Evolutionary conservation across 441 rosid genomes (phyloP).

Genomic region (Arabidopsis hybrid): DNA sequence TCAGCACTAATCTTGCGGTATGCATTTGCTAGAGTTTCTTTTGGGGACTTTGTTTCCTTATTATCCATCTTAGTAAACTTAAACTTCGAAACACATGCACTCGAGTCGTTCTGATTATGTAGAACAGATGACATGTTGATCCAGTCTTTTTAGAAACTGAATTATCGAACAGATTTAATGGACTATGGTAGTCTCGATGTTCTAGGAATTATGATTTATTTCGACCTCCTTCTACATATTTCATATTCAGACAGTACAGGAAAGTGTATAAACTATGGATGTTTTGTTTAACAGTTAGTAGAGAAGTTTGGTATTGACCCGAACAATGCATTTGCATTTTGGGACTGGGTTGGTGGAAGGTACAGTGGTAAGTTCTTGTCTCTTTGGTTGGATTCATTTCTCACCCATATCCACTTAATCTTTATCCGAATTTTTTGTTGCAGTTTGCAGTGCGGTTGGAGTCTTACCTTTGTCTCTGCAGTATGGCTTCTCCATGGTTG

Average conservation of each 20-base stretch:
- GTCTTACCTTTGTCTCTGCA: slow-evolving; percentile 91
- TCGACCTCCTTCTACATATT: slow-evolving; percentile 4
- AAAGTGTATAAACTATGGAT: neutral
- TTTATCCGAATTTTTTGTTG: slow-evolving; percentile 40
- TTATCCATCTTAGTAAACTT: neutral
- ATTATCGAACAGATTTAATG: neutral
- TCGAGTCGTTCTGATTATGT: slow-evolving; percentile 4
- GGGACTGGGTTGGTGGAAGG: slow-evolving; percentile 99
- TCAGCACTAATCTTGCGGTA: slow-evolving; percentile 94
- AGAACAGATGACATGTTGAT: neutral
- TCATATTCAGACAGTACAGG: slow-evolving; percentile 7
- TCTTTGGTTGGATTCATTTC: slow-evolving; percentile 33
- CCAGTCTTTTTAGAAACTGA: neutral
- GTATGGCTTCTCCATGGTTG: slow-evolving; percentile 86
- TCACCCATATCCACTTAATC: slow-evolving; percentile 11
- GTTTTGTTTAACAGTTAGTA: slow-evolving; percentile 68
- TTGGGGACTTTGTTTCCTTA: neutral
- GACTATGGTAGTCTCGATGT: neutral
- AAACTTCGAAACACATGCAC: neutral
- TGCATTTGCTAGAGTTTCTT: neutral
- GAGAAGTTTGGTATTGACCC: slow-evolving; percentile 98
- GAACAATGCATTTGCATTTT: slow-evolving; percentile 93
- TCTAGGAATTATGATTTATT: neutral
- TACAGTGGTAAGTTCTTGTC: slow-evolving; percentile 76
- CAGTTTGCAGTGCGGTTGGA: slow-evolving; percentile 99